Base-by-base conservation (phyloP, 2,329 filamentous ascomycete genomes). In the Nemania sp. region DNA sequence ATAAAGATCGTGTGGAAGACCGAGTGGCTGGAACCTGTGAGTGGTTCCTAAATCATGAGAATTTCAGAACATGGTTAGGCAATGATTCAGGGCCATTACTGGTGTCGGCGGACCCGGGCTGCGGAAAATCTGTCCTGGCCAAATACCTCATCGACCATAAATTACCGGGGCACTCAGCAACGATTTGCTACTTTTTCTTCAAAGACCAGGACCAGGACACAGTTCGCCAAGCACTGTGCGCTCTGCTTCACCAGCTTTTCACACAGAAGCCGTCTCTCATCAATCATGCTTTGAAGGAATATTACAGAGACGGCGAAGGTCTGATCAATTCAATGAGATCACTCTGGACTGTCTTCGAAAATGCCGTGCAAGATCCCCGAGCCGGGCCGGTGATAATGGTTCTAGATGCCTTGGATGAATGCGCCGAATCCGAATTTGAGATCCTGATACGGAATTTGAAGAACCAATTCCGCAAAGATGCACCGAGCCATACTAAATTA, bases 181-280 rank as follows among this genome's bases (percentile, higher is more conserved):
- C 49, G 2, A 54, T 64, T 40, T 64, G 59, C 47, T 62, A 64
- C 37, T 64, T 57, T 18, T 64, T 62, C 32, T 62, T 64, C 29
- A 62, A 64, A 20, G 62, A 59, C 7, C 42, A 59, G 25, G 62
- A 62, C 32, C 62, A 64, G 25, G 54, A 64, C 47, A 64, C 62
- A 1, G 11, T 32, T 34, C 47, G 51, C 10, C 56, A 59, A 21
- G 55, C 59, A 2, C 56, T 64, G 21, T 62, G 59, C 25, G 59
- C 62, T 1, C 20, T 64, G 15, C 39, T 64, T 21, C 62, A 64
- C n/a, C 62, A 64, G 39, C 62, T 64, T 5, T 45, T 64, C 35
- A 39, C 6, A 6, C 29, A 2, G 11, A 54, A 45, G 17, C 62
- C 55, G 10, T 20, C 10, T 5, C 18, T 64, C 3, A 56, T 64